Base-by-base conservation (phyloP, 2,329 filamentous ascomycete species). In the Pseudovirgaria hyperparasitica region DNA sequence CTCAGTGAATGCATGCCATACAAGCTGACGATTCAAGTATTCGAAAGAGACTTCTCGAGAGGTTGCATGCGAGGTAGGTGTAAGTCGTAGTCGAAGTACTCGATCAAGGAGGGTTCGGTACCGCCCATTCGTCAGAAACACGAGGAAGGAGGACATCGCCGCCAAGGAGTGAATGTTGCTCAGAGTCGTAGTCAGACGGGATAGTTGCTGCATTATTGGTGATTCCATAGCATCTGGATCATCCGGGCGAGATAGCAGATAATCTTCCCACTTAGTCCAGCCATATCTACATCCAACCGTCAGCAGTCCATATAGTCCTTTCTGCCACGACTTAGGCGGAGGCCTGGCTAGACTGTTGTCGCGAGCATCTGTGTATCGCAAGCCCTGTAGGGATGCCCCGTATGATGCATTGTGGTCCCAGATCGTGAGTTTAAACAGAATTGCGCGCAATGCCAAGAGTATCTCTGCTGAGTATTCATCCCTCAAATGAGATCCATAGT, bases 1-100 rank as follows among this genome's bases (percentile, higher is more conserved):
- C 52, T 98, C 90, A 15, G 90, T 98, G 45, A 98, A 93, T n/a
- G 90, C 90, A 56, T 98, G 90, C 90, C 90, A 98, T 19, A 98
- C 90, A 8, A 98, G 72, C 57, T 98, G 90, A 25, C 90, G 76
- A 52, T 98, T 98, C 26, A 96, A 71, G 46, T 94, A 96, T 57
- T 98, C 90, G 49, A 98, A 96, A 1, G 82, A 92, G 15, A 98
- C 86, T 54, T 96, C 85, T 17, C 87, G 71, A 48, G 74, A 82
- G 37, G 92, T 79, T 48, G 92, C 82, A 32, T 51, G 84, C 3
- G 79, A 86, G 5, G 81, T 79, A 6, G 90, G 80, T 4, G 84
- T 79, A 23, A 98, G 70, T 29, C 87, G 76, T 54, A 98, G 76
- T 32, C 81, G 70, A 29, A 98, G 62, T 8, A 90, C 50, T 29